Percentiles rank a stretch among this genome's conserved stretches.
These are phyloP conservation scores for Xylaria grammica DNA, from an alignment of 495 filamentous ascomycete species.

Conservation along the genomic window DNA sequence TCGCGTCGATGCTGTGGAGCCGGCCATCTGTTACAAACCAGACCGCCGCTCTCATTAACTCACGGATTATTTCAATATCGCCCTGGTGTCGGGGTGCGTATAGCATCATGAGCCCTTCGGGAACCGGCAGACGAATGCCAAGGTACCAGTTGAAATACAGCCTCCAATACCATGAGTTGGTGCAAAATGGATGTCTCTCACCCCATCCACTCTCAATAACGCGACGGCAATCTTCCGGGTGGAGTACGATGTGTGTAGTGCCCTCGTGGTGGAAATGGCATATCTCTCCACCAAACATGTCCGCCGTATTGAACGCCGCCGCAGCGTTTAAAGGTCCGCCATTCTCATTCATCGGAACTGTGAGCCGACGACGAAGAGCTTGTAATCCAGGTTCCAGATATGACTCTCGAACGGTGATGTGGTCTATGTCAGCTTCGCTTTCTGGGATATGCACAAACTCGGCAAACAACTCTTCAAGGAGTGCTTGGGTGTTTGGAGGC, in stretches of 20 bases:
- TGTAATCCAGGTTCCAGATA: neutral
- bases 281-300: neutral
- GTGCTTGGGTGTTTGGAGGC: neutral
- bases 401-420: neutral
- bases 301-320: neutral
- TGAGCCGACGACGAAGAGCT: constrained; percentile 1
- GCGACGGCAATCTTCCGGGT: too few relatives aligned
- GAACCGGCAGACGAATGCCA: neutral
- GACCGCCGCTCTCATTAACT: neutral
- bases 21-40: neutral
- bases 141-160: constrained; percentile 5
- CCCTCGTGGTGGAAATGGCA: too few relatives aligned
- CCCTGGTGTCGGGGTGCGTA: constrained; percentile 3
- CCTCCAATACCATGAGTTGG: neutral
- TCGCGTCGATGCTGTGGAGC: constrained; percentile 1
- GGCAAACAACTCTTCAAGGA: neutral
- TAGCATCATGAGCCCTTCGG: neutral
- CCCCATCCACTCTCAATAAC: neutral
- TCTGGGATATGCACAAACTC: neutral
- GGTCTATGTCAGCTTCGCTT: neutral
- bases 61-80: neutral
- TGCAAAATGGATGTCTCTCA: constrained; percentile 4
- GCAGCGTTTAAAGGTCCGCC: neutral
- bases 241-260: neutral
- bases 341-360: neutral